Evolutionary conservation across 2,329 filamentous ascomycete species (phyloP).

Genomic region (Cordyceps javanica): DNA sequence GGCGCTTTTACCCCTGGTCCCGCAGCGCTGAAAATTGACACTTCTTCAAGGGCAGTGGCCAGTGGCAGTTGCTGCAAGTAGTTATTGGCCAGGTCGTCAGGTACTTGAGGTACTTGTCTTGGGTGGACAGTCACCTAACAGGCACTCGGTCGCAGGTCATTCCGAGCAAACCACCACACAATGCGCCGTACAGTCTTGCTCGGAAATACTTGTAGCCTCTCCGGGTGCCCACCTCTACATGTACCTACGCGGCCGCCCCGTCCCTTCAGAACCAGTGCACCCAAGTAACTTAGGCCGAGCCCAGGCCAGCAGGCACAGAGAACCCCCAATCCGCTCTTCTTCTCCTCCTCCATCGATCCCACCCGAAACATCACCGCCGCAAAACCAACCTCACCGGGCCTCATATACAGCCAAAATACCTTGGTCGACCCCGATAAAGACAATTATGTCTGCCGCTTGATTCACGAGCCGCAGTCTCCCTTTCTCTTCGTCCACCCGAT

Average conservation of each 20-base stretch:
- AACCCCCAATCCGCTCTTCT: not conserved
- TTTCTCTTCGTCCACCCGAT: constrained; percentile 21
- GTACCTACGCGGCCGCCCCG: no score
- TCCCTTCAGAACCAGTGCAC: no score
- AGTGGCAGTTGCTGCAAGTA: no score
- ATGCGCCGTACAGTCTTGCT: no score
- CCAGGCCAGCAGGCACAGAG: not conserved
- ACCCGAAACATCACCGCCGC: not conserved
- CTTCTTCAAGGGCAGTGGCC: not conserved
- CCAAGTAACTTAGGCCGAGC: no score
- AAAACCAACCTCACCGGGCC: not conserved
- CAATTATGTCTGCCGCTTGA: constrained; percentile 29
- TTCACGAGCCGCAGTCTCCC: constrained; percentile 21
- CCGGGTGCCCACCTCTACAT: no score
- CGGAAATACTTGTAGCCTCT: no score
- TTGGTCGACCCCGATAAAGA: not conserved
- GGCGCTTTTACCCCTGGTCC: not conserved
- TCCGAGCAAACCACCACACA: no score
- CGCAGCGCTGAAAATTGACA: constrained; percentile 1
- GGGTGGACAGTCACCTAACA: no score
- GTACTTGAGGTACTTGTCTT: no score
- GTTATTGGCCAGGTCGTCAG: no score
- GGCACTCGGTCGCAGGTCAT: no score
- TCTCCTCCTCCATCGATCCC: not conserved
- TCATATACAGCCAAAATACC: not conserved